Conservation (phyloP, 352 stramenopile genomes). For the Phytophthora chlamydospora region DNA sequence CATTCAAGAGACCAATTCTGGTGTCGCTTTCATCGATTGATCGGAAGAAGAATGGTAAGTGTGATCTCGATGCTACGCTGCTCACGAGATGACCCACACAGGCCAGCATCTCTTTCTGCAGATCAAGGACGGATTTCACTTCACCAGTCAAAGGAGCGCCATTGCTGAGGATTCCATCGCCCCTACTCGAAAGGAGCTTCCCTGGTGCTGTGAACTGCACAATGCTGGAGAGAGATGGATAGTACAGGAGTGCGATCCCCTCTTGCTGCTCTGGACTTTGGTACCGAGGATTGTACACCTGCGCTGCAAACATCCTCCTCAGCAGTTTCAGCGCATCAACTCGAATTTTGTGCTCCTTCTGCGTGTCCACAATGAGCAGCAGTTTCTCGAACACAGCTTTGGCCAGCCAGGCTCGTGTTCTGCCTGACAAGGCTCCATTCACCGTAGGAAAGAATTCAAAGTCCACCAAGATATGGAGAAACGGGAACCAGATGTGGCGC, state of each 20-base stretch:
- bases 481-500: conserved; percentile 72
- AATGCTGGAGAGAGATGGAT: conserved; percentile 51
- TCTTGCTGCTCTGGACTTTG: conserved; percentile 57
- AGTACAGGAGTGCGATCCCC: conserved; percentile 65
- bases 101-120: conserved; percentile 69
- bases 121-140: conserved; percentile 27
- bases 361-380: conserved; percentile 55
- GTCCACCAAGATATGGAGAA: conserved; percentile 65
- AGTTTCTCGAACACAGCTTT: conserved; percentile 59
- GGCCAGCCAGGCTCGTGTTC: conserved; percentile 56
- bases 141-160: not conserved
- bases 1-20: conserved; percentile 25
- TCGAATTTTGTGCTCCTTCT: conserved; percentile 69
- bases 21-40: conserved; percentile 6
- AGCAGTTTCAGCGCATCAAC: conserved; percentile 57
- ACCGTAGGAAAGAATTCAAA: conserved; percentile 76
- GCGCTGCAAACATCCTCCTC: conserved; percentile 64
- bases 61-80: conserved; percentile 52
- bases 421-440: conserved; percentile 42
- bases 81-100: conserved; percentile 68
- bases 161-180: not conserved
- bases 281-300: conserved; percentile 60
- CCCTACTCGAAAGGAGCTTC: conserved; percentile 44
- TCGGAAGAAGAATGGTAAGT: conserved; percentile 55
- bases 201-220: conserved; percentile 55